phyloP scores from a whole-genome alignment of 2,329 filamentous ascomycete species.

The Mycosphaerella sp. region DNA sequence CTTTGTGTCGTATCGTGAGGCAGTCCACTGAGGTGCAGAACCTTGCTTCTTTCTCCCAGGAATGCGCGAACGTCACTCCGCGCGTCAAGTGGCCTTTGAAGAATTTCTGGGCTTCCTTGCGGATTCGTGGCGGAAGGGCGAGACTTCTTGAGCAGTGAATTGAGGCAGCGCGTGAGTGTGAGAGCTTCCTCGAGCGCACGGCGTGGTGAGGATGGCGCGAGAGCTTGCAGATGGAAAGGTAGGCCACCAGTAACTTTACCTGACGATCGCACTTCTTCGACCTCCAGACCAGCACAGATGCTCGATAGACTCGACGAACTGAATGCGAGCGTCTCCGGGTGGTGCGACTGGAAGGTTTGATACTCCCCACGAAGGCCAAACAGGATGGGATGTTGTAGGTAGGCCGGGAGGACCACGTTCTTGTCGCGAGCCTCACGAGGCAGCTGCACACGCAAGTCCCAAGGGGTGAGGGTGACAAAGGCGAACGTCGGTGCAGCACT shows the following conservation, averaged over 20 bases:
- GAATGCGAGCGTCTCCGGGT: constrained; percentile 94
- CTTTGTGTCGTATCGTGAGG: constrained; percentile 98
- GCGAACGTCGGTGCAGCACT: constrained; percentile 63
- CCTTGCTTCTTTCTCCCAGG: constrained; percentile 92
- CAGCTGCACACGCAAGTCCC: constrained; percentile 96
- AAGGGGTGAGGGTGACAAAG: constrained; percentile 96
- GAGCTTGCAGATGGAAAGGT: constrained; percentile 92
- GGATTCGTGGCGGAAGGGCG: constrained; percentile 58
- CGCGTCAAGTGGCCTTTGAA: constrained; percentile 93
- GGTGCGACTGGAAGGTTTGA: constrained; percentile 96
- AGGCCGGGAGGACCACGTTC: constrained; percentile 90
- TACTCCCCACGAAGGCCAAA: constrained; percentile 98
- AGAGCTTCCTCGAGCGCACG: constrained; percentile 97
- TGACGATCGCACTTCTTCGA: constrained; percentile 94
- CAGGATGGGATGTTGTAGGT: constrained; percentile 94
- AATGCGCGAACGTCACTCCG: constrained; percentile 94
- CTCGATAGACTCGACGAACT: constrained; percentile 92
- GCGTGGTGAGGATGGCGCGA: constrained; percentile 89
- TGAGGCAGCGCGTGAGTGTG: constrained; percentile 84
- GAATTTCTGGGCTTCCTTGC: constrained; percentile 91
- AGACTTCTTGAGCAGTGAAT: constrained; percentile 90
- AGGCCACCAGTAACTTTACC: constrained; percentile 98
- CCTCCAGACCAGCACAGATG: constrained; percentile 96
- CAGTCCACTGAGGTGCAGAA: constrained; percentile 93
- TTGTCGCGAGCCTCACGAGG: constrained; percentile 97